Evolutionary conservation across 1,139 yeast species (phyloP), one percentile per base, ranked within the genome.

Genomic region (Yamadazyma atlantica): DNA sequence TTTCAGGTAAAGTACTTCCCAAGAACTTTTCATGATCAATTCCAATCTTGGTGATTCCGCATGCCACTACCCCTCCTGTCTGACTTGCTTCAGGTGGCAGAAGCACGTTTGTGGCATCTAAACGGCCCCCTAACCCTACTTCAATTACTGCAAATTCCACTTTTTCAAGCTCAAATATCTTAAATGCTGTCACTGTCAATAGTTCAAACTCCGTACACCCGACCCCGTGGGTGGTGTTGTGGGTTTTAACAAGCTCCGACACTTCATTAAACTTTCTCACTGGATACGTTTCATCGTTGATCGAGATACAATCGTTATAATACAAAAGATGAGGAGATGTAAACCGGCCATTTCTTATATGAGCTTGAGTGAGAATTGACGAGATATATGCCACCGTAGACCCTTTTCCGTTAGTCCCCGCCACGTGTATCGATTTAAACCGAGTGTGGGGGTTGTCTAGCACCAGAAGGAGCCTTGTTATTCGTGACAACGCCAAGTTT

Each of bases 361-460:
- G 60, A 23, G 80, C 68, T 29, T 66, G 52, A 6, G 77, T 64
- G 14, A 87, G 61, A 7, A 84, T 69, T 17, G 88, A 76, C 3
- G 89, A 72, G 7, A 89, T 47, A 54, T 87, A 88, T 0, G 96
- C 81, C 42, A 94, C 79, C 0, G 89, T 87, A 0, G 96, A 87
- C 0, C 97, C 97, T 54, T 90, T 90, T 0, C 97, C 97, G 55
- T 90, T 90, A 4, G 97, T 90, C 0, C 97, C 97, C 0, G 96
- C 96, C 9, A 90, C 73, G 55, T 90, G 97, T 5, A 90, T 64
- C 1, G 89, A 78, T 45, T 78, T 76, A 56, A 78, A 78, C 2
- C 61, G 45, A 23, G 45, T 49, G 33, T 87, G 95, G 0, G 96
- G 96, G 50, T 78, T 75, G 0, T 88, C 88, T 24, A 88, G 60